A percentile compares a stretch with the other conserved stretches of the same genome.
phyloP scores from a whole-genome alignment of 352 stramenopile genomes.

The Pilasporangium apinafurcum region DNA sequence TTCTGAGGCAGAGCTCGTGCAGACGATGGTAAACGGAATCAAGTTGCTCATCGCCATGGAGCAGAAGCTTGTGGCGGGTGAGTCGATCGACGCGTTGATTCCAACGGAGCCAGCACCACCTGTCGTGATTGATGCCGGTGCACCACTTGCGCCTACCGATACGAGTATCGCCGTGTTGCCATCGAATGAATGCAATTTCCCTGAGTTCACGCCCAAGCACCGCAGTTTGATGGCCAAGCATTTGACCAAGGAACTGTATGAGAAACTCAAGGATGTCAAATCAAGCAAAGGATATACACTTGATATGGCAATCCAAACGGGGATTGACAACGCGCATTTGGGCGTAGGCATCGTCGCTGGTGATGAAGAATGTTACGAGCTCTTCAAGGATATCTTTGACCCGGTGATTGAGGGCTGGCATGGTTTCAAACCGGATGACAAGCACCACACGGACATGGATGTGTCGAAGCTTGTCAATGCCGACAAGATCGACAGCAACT shows the following conservation, averaged over 20 bases:
- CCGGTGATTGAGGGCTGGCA: conserved; percentile 86
- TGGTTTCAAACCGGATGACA: conserved; percentile 72
- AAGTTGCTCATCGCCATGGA: conserved; percentile 85
- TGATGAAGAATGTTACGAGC: conserved; percentile 75
- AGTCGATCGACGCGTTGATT: conserved; percentile 64
- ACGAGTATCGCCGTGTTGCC: conserved; percentile 48
- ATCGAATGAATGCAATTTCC: conserved; percentile 67
- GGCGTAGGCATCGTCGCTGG: conserved; percentile 80
- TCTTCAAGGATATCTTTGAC: conserved; percentile 84
- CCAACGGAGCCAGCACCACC: conserved; percentile 40
- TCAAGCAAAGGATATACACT: conserved; percentile 80
- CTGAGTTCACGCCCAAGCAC: conserved; percentile 78
- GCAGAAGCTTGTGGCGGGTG: conserved; percentile 70
- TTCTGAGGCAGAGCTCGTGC: conserved; percentile 87
- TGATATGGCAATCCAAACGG: conserved; percentile 82
- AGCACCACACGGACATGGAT: conserved; percentile 81
- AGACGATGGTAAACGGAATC: conserved; percentile 85
- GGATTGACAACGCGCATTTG: conserved; percentile 76
- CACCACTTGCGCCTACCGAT: conserved; percentile 22
- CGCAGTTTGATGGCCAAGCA: conserved; percentile 84
- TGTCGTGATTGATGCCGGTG: conserved; percentile 58
- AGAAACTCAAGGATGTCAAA: conserved; percentile 67
- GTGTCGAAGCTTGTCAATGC: conserved; percentile 63
- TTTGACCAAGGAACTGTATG: conserved; percentile 75
- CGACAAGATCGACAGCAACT: conserved; percentile 65